Base-by-base conservation (phyloP, 352 stramenopile species). In the Plasmopara muralis region DNA sequence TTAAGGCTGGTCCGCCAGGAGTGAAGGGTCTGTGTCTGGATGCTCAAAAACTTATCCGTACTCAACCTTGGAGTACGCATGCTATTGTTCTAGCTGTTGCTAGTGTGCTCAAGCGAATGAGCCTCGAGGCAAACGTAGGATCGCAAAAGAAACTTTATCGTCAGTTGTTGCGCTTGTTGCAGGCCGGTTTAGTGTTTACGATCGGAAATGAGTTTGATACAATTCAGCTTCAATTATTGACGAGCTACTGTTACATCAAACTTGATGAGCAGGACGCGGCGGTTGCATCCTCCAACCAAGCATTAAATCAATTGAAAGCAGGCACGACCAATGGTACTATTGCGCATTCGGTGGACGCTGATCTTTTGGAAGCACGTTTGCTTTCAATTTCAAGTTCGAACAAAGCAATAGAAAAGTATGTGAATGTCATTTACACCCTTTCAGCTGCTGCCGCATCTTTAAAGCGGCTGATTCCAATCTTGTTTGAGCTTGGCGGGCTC, bases 41-140 rank as follows among this genome's bases (percentile, higher is more conserved):
- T 57, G 59, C 66, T 9, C 63, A 81, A 57, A 87, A 84, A 51
- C 64, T 88, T 20, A 60, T 90, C 35, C 80, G 72, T 29, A 69
- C 74, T 50, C 46, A 85, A 34, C 75, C 80, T 18, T 82, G 71
- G 73, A 77, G 83, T 8, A 59, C 75, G 2, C 64, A 62, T 2
- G 72, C 73, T 7, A 87, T 88, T 51, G 54, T 74, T 25, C 29
- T 87, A 9, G 72, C 74, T 41, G 74, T 64, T 9, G 29, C 71
- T 0, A 62, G 69, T 13, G 53, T 83, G n/a, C 64, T 85, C 38
- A 87, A 86, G 55, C 64, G 42, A 9, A 44, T 69, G 30, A 47
- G 28, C 2, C 45, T 68, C 8, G 57, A 70, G 25, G 16, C 50
- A 9, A 62, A 35, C 9, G 18, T 47, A 31, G 41, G 59, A 9